Conservation (phyloP, 495 filamentous ascomycete species). For the Annulohypoxylon bovei region DNA sequence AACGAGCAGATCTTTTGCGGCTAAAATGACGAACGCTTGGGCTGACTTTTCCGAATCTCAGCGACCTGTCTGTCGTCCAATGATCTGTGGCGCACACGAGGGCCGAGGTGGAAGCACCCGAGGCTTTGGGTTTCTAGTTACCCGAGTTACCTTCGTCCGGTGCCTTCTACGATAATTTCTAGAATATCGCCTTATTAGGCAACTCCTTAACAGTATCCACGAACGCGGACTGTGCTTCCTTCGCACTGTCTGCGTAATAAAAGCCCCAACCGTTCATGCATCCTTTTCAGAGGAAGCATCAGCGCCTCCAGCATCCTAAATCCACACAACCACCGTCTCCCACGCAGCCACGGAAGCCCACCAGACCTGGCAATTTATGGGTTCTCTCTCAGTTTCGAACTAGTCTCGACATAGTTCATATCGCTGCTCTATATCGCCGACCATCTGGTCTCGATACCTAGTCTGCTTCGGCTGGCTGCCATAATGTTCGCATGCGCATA, state of each 20-base stretch:
- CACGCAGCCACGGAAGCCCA: constrained; percentile 11
- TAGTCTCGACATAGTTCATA: constrained; percentile 11
- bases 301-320: constrained; percentile 13
- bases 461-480: constrained; percentile 8
- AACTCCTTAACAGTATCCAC: constrained; percentile 18
- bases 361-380: constrained; percentile 3
- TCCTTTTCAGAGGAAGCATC: constrained; percentile 10
- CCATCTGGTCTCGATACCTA: constrained; percentile 3
- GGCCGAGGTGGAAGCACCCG: constrained; percentile 34
- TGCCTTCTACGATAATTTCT: constrained; percentile 42
- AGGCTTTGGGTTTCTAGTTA: constrained; percentile 39
- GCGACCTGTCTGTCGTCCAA: constrained; percentile 20
- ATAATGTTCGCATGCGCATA: constrained; percentile 38
- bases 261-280: constrained; percentile 24
- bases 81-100: constrained; percentile 13
- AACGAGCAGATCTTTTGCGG: constrained; percentile 31
- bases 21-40: constrained; percentile 37
- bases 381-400: constrained; percentile 2
- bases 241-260: constrained; percentile 30
- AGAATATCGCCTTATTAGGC: constrained; percentile 35
- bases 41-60: constrained; percentile 36
- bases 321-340: constrained; percentile 6
- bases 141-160: constrained; percentile 18
- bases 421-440: constrained; percentile 11
- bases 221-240: not conserved